phyloP scores from a whole-genome alignment of 306 rosid species.

The Cercis canadensis region DNA sequence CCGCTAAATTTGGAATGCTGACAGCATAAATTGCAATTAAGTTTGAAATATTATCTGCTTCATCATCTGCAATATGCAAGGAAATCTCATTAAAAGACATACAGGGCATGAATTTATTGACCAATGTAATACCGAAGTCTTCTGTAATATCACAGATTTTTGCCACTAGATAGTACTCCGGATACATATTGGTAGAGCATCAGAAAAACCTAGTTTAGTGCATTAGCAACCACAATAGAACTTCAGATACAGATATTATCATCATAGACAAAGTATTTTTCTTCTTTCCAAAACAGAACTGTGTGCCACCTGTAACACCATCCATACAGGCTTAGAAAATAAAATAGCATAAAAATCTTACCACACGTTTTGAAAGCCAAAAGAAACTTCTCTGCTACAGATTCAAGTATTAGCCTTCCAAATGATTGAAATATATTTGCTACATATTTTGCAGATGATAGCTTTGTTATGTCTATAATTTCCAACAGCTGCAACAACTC shows the following conservation, averaged over 20 bases:
- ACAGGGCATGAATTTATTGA: conserved; percentile 6
- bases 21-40: conserved; percentile 66
- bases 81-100: conserved; percentile 30
- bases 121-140: conserved; percentile 25
- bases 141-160: conserved; percentile 15
- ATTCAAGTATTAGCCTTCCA: conserved; percentile 66
- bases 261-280: background rate
- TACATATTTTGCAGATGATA: conserved; percentile 50
- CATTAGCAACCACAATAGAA: conserved; percentile 9
- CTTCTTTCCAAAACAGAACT: conserved; percentile 17
- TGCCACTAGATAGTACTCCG: conserved; percentile 4
- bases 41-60: conserved; percentile 56
- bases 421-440: conserved; percentile 60
- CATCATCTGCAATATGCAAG: conserved; percentile 67
- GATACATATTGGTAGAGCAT: background rate
- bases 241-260: conserved; percentile 10
- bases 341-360: conserved; percentile 45
- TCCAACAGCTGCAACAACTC: conserved; percentile 68
- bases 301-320: conserved; percentile 28
- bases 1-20: conserved; percentile 85
- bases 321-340: conserved; percentile 32
- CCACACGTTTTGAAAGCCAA: conserved; percentile 61
- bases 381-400: conserved; percentile 63
- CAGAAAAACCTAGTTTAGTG: background rate
- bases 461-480: conserved; percentile 59